Evolutionary conservation across 1,139 yeast species (phyloP), one percentile per base, ranked within the genome.

Genomic region (Hansenula lynferdii): DNA sequence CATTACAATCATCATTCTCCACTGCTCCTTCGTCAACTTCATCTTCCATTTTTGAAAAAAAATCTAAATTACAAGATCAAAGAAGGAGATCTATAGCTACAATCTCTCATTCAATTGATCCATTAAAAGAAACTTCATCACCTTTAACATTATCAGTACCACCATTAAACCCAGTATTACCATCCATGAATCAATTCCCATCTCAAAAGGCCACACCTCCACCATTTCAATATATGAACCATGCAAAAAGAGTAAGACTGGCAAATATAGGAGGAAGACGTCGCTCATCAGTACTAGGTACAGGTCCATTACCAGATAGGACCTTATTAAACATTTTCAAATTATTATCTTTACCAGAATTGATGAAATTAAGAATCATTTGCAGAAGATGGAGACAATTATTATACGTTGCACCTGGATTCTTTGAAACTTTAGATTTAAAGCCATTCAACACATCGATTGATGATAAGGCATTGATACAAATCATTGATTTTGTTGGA

Each of bases 401-500:
- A 34, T 57, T 80, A n/a, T 72, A 74, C 44, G 67, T 73, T 25
- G 77, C 82, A 0, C 75, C 77, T 1, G 67, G 67, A 16, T 61
- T 82, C 31, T 71, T 73, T 49, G 66, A 62, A 15, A 58, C 40
- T 0, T 62, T 84, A 35, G 85, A 81, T 48, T 62, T 84, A 42
- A 67, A 72, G 0, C 76, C 74, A 2, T 82, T 79, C 72, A 79
- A 77, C 52, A 77, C 81, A 4, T 59, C 70, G 2, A 67, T 84
- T 21, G 72, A 75, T 49, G 90, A 84, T 57, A 57, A 64, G 12
- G 72, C 77, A 0, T 61, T 83, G 37, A 67, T 71, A 11, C 65
- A 72, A 34, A 80, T 84, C 35, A 76, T 85, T 1, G 75, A 79
- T 49, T 80, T 83, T 58, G 89, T 78, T 8, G 90, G 90, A 0